Conservation (phyloP, 2,329 filamentous ascomycete species). For the Cladosporium velox region DNA sequence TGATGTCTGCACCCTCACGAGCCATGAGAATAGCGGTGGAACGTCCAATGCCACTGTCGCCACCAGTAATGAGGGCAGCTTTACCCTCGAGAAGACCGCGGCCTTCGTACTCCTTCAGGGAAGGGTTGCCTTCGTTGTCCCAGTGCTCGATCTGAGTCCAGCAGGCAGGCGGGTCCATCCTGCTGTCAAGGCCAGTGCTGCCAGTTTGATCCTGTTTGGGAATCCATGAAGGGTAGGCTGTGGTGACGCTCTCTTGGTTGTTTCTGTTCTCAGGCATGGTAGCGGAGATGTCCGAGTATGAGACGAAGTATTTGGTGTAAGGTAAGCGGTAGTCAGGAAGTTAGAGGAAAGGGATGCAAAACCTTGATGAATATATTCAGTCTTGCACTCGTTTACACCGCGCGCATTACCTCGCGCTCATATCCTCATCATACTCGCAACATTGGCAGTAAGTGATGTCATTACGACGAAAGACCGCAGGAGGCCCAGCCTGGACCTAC, state of each 20-base stretch:
- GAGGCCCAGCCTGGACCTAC: slow-evolving; percentile 1
- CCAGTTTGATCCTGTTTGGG: slow-evolving; percentile 36
- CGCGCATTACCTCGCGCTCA: not conserved
- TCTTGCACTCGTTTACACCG: not conserved
- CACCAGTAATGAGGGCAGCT: slow-evolving; percentile 31
- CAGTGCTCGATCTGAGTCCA: slow-evolving; percentile 39
- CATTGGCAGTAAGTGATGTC: not conserved
- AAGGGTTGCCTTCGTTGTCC: slow-evolving; percentile 36
- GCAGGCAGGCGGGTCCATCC: slow-evolving; percentile 35
- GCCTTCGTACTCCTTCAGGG: slow-evolving; percentile 38
- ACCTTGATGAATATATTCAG: not conserved
- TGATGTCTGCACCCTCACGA: slow-evolving; percentile 59
- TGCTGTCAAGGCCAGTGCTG: slow-evolving; percentile 35
- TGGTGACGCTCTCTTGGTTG: slow-evolving; percentile 15
- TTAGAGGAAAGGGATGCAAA: not conserved
- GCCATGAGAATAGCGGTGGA: slow-evolving; percentile 59
- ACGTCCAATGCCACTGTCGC: slow-evolving; percentile 50
- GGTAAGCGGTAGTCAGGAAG: not conserved
- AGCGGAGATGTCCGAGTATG: not conserved
- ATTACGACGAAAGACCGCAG: slow-evolving; percentile 13
- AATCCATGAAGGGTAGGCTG: slow-evolving; percentile 32
- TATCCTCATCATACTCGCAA: slow-evolving; percentile 9
- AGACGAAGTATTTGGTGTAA: not conserved
- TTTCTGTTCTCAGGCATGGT: slow-evolving; percentile 14
- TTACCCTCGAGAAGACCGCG: slow-evolving; percentile 38